Evolutionary conservation across 495 filamentous ascomycete species (phyloP), one percentile per base, ranked within the genome.

Genomic region (Aspergillus diversus): DNA sequence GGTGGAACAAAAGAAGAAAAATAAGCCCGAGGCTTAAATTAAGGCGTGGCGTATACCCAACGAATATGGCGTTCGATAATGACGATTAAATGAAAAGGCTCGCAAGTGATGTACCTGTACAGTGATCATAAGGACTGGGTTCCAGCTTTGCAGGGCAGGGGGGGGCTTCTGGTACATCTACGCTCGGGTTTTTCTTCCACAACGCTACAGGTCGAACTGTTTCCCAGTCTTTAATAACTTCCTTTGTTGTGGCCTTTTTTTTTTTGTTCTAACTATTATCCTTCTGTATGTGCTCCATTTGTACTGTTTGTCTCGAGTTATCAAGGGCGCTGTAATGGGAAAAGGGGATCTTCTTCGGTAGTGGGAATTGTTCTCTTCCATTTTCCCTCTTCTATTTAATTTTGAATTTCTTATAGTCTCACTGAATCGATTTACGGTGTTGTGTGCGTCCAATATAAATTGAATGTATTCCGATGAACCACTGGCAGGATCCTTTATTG

Each of bases 1-100:
- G 89, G 96, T 98, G 57, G 96, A 98, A 80, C 92, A 98, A 80
- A 98, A 97, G 91, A 99, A 99, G 92, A 96, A 94, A 84, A 86
- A 78, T 76, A 92, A 91, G 86, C 81, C 83, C 33, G 80, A 80
- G 49, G 68, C 75, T 65, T 81, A 77, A 71, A 2, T 27, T 27
- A 68, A 53, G 34, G 55, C 57, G 64, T 57, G 52, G 65, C 56
- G 63, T 59, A 70, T 69, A 70, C 64, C 66, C 66, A 61, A 66
- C 66, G 64, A 68, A 66, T 66, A 73, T 63, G 66, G 70, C 65
- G 63, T 74, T 72, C 69, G 39, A 57, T 61, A 67, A 64, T 64
- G 65, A 71, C 69, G 66, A 69, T 71, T 71, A 50, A 71, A 61
- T 62, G 59, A 58, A 61, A 62, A 62, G 53, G 27, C 60, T 47